Base-by-base conservation (phyloP, 2,329 filamentous ascomycete species). In the Aspergillus bombycis region DNA sequence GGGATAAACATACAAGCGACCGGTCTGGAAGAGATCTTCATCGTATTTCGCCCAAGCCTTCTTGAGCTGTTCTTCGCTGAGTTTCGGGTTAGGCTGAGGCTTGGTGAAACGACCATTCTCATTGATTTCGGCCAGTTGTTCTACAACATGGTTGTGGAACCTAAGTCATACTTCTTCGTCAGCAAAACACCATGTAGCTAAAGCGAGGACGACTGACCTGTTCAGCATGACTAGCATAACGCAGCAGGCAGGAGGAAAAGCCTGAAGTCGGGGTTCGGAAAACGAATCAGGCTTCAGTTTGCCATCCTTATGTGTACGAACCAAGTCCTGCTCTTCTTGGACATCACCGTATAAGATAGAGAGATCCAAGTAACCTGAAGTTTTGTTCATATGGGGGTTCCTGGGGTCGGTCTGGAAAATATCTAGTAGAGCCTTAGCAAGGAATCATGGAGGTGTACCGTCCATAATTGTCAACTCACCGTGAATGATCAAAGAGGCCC, bases 101-200 rank as follows among this genome's bases (percentile, higher is more conserved):
- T 88, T 89, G 0, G 84, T 86, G 78, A 97, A 97, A 26, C 91
- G 86, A 19, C 88, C 89, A 52, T 88, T 87, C 71, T 97, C 94
- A 71, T 97, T 97, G 77, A 97, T 94, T n/a, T 85, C 80, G 0
- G 91, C 91, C 21, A 97, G 81, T 65, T 94, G 90, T 60, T 88
- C 86, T 1, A 91, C 93, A 0, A 93, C 87, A 67, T 95, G 85
- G 78, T 98, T 97, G 79, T 97, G 94, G 79, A 96, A 96, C 68
- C 74, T 74, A 45, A 32, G 21, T 26, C 57, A 57, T 50, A 50
- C 46, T 23, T 6, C 4, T 10, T 28, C 21, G 7, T 50, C 46
- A 48, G 23, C 14, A 3, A n/a, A 43, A 36, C 28, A 6, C 43
- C 5, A 23, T n/a, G 26, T 16, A 30, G 2, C 10, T 12, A 19